Evolutionary conservation across 805 yeast genomes (phyloP), one percentile per base, ranked within the genome.

Genomic region (Myxozyma geophila): DNA sequence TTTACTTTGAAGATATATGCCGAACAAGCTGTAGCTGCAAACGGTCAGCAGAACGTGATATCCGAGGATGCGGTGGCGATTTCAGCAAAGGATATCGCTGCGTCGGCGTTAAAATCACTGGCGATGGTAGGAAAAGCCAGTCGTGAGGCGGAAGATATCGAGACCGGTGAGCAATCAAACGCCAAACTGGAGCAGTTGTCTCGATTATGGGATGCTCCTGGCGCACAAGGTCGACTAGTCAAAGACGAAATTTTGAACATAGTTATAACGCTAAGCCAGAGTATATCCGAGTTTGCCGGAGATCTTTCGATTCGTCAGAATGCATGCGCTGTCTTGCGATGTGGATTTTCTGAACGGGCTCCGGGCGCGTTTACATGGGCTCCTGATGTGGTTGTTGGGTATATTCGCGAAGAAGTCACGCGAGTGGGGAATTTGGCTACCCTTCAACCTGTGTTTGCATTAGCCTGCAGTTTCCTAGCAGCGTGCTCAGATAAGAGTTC

Each of bases 41-140:
- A n/a, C 17, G 2, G 33, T 39, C 47, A 40, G n/a, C 40, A 41
- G 17, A 37, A 21, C 12, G 12, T 23, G 1, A 21, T 15, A 39
- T 36, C 13, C 12, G 57, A 53, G 23, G 47, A 23, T 1, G 35
- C 40, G 9, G n/a, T 43, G 28, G 28, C 28, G 28, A 28, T 28
- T 2, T 19, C 21, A 35, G 39, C 64, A 3, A 66, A 64, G 6
- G 77, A 78, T 39, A 67, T 75, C 2, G 85, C 83, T 0, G 71
- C 80, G 1, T 86, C 92, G 28, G 74, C 89, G 52, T 74, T 90
- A 33, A 76, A 83, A 13, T 88, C 91, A 71, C 74, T 91, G 0
- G 80, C 81, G n/a, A 89, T 87, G 58, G 77, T 90, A 2, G 95
- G 91, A 0, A 87, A 86, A 60, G 90, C 92, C 0, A 74, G 88